Base-by-base conservation (phyloP, 257 asterid genomes). In the Solanum habrochaites region DNA sequence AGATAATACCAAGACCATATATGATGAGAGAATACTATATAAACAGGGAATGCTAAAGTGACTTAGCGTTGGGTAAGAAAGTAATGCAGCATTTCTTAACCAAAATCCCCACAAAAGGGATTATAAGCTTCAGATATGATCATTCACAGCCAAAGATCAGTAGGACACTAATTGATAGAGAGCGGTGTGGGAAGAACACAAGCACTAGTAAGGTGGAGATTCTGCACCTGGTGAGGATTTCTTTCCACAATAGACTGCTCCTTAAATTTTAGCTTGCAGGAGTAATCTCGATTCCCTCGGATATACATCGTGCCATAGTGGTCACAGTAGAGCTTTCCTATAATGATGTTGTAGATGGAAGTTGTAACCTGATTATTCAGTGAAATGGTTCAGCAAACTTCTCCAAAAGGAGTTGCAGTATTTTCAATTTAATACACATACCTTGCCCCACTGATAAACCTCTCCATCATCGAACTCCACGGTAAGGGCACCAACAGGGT, bases 391-490 rank as follows among this genome's bases (percentile, higher is more conserved):
- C 83, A 85, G 82, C 83, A 85, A 70, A 45, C 73, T 35, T 13
- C 47, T 10, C 32, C 49, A 27, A 21, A 72, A 71, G 31, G 82
- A 21, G 69, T 49, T 42, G 69, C 66, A 72, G 35, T 49, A 18
- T 49, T 45, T 32, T 85, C 81, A 45, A 66, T 47, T 12, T 69
- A 20, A 25, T 71, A 29, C 5, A 71, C 49, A 85, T 71, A 86
- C 88, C 88, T 86, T 86, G 69, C 86, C 56, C 88, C 88, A 86
- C 82, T 81, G 85, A 25, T 66, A 86, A 78, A 86, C 13, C 32
- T 86, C 88, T 64, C 88, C 88, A 66, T 86, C 88, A 23, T 80
- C 88, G 37, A 86, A 86, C 58, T 86, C 88, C 78, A 86, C 16
- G n/a, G 88, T 80, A 58, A 86, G 86, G 60, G 72, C 16, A 62